A percentile compares a stretch with the other conserved stretches of the same genome.
phyloP scores from a whole-genome alignment of 2,329 filamentous ascomycete genomes.

The Pseudogymnoascus sp. region DNA sequence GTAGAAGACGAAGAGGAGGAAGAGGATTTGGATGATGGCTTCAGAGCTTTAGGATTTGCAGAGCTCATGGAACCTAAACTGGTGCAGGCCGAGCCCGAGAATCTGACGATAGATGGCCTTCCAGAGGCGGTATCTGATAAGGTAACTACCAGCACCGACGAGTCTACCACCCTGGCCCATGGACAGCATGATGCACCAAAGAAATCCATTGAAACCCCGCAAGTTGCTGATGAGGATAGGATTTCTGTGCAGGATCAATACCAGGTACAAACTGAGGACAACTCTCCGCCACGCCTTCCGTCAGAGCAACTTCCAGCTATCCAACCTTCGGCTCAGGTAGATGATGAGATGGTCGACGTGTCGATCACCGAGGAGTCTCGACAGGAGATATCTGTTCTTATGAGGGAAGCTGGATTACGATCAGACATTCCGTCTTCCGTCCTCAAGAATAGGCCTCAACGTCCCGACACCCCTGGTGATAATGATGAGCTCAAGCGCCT shows the following conservation, averaged over 20 bases:
- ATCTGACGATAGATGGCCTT: constrained; percentile 21
- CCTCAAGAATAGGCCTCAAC: constrained; percentile 13
- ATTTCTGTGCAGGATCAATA: constrained; percentile 12
- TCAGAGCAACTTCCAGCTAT: constrained; percentile 15
- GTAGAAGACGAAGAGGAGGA: constrained; percentile 49
- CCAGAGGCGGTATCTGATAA: constrained; percentile 2
- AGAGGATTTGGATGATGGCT: constrained; percentile 46
- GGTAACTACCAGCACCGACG: constrained; percentile 9
- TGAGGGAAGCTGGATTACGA: constrained; percentile 40
- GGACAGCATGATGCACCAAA: constrained; percentile 13
- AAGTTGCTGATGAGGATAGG: constrained; percentile 12
- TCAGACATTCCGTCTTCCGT: constrained; percentile 36
- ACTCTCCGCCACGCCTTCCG: constrained; percentile 5
- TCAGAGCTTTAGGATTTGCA: constrained; percentile 48
- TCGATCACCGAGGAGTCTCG: constrained; percentile 21
- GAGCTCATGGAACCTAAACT: constrained; percentile 64
- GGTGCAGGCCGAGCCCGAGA: constrained; percentile 37
- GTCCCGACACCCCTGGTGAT: constrained; percentile 20
- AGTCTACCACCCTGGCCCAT: constrained; percentile 9
- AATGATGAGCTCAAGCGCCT: constrained; percentile 18
- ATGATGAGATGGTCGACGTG: constrained; percentile 23
- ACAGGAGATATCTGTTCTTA: constrained; percentile 36
- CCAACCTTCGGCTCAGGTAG: constrained; percentile 21
- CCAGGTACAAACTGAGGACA: constrained; percentile 14
- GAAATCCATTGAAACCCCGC: constrained; percentile 1